Percentiles rank a stretch among this genome's conserved stretches.
Evolutionary conservation across 1,284 basidiomycete genomes (phyloP).

Genomic region (Clitocybe nebularis): DNA sequence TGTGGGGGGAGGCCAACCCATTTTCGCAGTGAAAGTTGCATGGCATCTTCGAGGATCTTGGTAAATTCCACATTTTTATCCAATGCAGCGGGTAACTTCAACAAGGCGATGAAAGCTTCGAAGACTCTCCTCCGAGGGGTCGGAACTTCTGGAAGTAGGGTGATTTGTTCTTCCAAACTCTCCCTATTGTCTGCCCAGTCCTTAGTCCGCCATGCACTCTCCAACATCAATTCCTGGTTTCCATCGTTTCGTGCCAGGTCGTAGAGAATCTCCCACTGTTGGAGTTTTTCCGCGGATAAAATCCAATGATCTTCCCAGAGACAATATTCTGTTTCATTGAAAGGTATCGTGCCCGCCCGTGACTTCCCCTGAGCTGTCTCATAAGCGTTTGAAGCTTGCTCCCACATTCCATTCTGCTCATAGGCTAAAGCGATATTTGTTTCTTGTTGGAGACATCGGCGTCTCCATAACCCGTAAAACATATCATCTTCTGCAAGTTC

Average conservation of each 20-base stretch:
- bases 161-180: conserved; percentile 82
- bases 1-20: conserved; percentile 89
- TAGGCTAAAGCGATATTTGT: conserved; percentile 92
- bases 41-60: conserved; percentile 90
- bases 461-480: conserved; percentile 96
- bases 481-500: conserved; percentile 96
- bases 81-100: conserved; percentile 60
- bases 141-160: conserved; percentile 76
- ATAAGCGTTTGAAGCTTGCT: conserved; percentile 86
- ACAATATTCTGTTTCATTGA: conserved; percentile 94
- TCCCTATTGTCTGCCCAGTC: conserved; percentile 89
- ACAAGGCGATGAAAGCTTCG: conserved; percentile 89
- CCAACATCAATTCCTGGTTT: conserved; percentile 90
- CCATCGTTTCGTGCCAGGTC: conserved; percentile 91
- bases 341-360: conserved; percentile 80
- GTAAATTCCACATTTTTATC: conserved; percentile 82
- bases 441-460: conserved; percentile 84
- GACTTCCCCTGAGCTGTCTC: conserved; percentile 90
- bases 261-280: conserved; percentile 95
- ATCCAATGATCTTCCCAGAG: conserved; percentile 99
- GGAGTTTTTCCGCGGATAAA: conserved; percentile 91
- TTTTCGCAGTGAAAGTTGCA: conserved; percentile 94
- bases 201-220: conserved; percentile 93
- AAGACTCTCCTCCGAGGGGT: conserved; percentile 95
- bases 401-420: conserved; percentile 98